phyloP scores from a whole-genome alignment of 306 rosid genomes.

The Cicer pinnatifidum region DNA sequence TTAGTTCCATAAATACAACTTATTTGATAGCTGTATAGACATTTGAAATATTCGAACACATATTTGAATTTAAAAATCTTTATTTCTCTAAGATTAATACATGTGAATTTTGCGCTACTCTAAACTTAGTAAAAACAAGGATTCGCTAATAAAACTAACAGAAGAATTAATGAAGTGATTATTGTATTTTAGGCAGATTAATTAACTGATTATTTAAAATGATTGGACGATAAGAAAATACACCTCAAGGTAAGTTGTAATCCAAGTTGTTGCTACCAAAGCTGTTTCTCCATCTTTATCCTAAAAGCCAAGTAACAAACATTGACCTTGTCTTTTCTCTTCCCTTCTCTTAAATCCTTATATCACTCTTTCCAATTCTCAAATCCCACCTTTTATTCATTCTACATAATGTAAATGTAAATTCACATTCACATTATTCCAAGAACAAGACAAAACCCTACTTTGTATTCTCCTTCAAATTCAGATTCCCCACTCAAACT shows the following conservation, averaged over 20 bases:
- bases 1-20: too few relatives aligned
- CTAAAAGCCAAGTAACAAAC: conserved; percentile 31
- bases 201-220: neutral
- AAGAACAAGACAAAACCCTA: conserved; percentile 49
- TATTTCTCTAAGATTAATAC: too few relatives aligned
- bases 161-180: too few relatives aligned
- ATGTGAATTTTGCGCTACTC: too few relatives aligned
- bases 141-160: too few relatives aligned
- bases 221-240: conserved; percentile 17
- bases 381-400: conserved; percentile 10
- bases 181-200: neutral
- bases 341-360: conserved; percentile 6
- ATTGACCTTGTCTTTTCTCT: conserved; percentile 39
- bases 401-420: too few relatives aligned
- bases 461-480: conserved; percentile 51
- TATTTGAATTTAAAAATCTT: too few relatives aligned
- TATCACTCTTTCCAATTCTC: neutral
- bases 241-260: conserved; percentile 12
- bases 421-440: conserved; percentile 40
- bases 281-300: conserved; percentile 12
- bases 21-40: too few relatives aligned
- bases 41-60: too few relatives aligned
- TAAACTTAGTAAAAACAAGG: too few relatives aligned
- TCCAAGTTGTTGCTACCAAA: too few relatives aligned
- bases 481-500: conserved; percentile 39